Evolutionary conservation across 2,329 filamentous ascomycete genomes (phyloP), one percentile per base, ranked within the genome.

Genomic region (Penicillium frequentans): DNA sequence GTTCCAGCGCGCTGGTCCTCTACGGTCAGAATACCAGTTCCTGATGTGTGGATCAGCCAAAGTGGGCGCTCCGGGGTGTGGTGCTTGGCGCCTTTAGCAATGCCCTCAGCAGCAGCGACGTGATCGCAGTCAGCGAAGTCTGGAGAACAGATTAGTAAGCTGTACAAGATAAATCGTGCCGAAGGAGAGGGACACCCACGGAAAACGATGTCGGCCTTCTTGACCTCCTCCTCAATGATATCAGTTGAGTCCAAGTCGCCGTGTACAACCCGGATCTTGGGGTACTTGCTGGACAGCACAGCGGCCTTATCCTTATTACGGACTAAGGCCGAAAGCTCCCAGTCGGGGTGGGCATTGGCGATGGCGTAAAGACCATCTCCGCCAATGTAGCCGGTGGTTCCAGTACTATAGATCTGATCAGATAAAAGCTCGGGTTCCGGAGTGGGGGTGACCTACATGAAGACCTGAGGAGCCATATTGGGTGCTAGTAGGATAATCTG

Each of bases 371-470:
- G 73, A 39, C 77, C 74, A 50, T 82, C 80, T 31, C 82, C 82
- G 6, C 81, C 81, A 48, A 84, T 82, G 64, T 83, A 84, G 31
- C 81, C 81, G 16, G 81, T 82, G 5, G 69, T 75, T 21, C 81
- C 81, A 33, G 80, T 82, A 14, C 81, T 82, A 50, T 44, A n/a
- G 10, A 21, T 21, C 21, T 5, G 35, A 43, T 64, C 6, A 71
- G 71, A 52, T 26, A 27, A 64, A 47, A 14, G 46, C 23, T 46
- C 23, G 11, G 24, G 23, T 10, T 35, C 31, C 70, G 69, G 9
- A 11, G 11, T 29, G 42, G 16, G 16, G 27, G 23, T 55, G 10
- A 68, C 68, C 57, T 63, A 74, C 72, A 74, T 50, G 45, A 74
- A 73, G 47, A 73, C 67, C 56, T 73, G 70, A n/a, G 68, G 57